Base-by-base conservation (phyloP, 805 yeast genomes). In the Candida anglica region DNA sequence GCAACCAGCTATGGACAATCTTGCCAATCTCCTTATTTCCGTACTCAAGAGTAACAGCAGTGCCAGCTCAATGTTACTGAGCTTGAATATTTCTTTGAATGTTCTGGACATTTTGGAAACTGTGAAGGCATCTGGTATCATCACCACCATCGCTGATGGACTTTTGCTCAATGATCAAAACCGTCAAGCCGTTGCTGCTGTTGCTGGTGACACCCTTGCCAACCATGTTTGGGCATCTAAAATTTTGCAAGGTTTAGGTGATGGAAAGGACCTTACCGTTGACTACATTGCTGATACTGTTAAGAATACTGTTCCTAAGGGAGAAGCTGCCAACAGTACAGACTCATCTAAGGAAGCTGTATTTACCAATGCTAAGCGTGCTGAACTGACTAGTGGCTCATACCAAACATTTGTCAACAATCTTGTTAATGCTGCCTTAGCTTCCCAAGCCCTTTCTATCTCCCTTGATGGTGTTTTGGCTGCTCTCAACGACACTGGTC, bases 401-500 rank as follows among this genome's bases (percentile, higher is more conserved):
- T 58, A 66, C 2, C 39, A 41, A 27, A 38, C 47, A 3, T 65
- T 66, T 34, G 15, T 62, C 18, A 54, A 49, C 34, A 64, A 64
- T 36, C 15, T 63, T 11, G 36, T 57, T 3, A 48, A 52, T 19
- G 43, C 50, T 11, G 53, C 56, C 10, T 15, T 57, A 10, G 36
- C 40, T 11, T 50, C 58, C 2, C 40, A 48, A 9, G 26, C 57
- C 2, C 42, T 52, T 4, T 36, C 42, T 3, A 40, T 41, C 2
- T 47, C 61, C 14, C 27, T 57, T 15, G 38, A 40, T 9, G 43
- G 52, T 11, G 38, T 63, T 5, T 41, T 65, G 18, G 33, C 16
- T 4, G 69, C 65, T 1, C 45, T 66, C 13, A 57, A 58, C 36
- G 40, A 51, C 19, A 50, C 69, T 14, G 58, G 53, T 3, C 48